Percentiles rank a stretch among this genome's conserved stretches.
These are phyloP conservation scores for Nicotiana obtusifolia DNA, from an alignment of 257 asterid genomes.

Conservation along the genomic window DNA sequence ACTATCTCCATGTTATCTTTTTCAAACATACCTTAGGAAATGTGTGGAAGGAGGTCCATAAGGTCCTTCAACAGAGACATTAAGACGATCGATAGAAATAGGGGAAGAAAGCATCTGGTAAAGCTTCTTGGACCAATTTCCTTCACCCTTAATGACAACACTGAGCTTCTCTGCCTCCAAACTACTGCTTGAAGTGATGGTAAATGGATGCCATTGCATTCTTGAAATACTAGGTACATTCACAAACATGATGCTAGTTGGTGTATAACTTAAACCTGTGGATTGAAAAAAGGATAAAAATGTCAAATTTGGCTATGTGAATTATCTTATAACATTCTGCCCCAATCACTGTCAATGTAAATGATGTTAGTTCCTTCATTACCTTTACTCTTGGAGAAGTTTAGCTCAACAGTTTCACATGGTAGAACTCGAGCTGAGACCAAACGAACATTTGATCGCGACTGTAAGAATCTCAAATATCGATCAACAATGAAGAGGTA, in stretches of 20 bases:
- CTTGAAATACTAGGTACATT: slow-evolving; percentile 71
- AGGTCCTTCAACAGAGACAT: slow-evolving; percentile 74
- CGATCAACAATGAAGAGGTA: slow-evolving; percentile 79
- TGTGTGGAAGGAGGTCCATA: slow-evolving; percentile 75
- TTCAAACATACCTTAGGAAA: slow-evolving; percentile 43
- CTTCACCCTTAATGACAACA: slow-evolving; percentile 60
- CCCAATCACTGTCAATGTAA: background rate
- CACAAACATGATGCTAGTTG: slow-evolving; percentile 74
- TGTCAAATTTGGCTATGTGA: background rate
- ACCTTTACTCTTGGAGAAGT: slow-evolving; percentile 64
- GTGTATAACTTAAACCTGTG: slow-evolving; percentile 35
- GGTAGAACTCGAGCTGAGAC: slow-evolving; percentile 61
- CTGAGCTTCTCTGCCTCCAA: slow-evolving; percentile 68
- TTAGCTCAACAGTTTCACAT: slow-evolving; percentile 56
- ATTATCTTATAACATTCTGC: background rate
- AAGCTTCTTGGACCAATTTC: slow-evolving; percentile 73
- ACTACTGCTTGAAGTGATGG: slow-evolving; percentile 58
- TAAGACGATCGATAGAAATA: slow-evolving; percentile 46
- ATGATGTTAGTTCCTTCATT: background rate
- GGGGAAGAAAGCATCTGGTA: slow-evolving; percentile 56
- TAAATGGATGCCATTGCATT: slow-evolving; percentile 94
- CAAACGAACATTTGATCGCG: slow-evolving; percentile 49
- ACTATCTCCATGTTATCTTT: too few species aligned
- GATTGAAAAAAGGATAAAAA: background rate
- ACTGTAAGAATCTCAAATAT: slow-evolving; percentile 66